Percentiles rank a stretch among this genome's conserved stretches.
phyloP scores from a whole-genome alignment of 495 filamentous ascomycete species.

The Lophiostoma macrostomum region DNA sequence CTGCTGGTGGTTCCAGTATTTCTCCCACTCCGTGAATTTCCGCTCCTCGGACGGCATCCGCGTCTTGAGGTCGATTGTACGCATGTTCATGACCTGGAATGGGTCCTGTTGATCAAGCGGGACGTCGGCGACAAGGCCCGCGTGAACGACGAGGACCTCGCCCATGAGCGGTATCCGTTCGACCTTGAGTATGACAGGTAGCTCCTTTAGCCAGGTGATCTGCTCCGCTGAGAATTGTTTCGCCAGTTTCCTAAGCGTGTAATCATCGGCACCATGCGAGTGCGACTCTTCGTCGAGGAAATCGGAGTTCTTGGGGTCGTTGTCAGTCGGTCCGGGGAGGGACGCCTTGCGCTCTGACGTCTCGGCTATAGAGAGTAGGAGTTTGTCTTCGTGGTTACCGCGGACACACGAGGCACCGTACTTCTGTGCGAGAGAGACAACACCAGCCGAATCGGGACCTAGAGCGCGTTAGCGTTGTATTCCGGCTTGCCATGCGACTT shows the following conservation, averaged over 20 bases:
- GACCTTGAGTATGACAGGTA: constrained; percentile 71
- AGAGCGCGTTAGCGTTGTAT: too few species aligned
- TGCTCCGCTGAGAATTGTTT: constrained; percentile 57
- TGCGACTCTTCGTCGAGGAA: constrained; percentile 37
- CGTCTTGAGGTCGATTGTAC: constrained; percentile 64
- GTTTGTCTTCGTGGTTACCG: constrained; percentile 89
- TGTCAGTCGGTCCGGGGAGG: constrained; percentile 18
- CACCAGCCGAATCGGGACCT: constrained; percentile 73
- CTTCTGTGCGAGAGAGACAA: constrained; percentile 68
- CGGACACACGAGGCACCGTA: constrained; percentile 74
- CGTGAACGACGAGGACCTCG: constrained; percentile 75
- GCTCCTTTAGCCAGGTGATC: constrained; percentile 63
- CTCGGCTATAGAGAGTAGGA: constrained; percentile 55
- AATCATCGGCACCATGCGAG: constrained; percentile 43
- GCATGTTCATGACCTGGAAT: constrained; percentile 85
- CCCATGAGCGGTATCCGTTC: constrained; percentile 56
- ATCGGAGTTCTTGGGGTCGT: constrained; percentile 12
- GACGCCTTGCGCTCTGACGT: constrained; percentile 26
- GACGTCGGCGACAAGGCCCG: constrained; percentile 73
- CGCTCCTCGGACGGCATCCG: constrained; percentile 57
- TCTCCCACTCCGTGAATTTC: constrained; percentile 64
- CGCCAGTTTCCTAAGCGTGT: constrained; percentile 49
- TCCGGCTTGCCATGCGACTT: not conserved
- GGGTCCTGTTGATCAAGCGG: constrained; percentile 72
- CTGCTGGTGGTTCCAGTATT: constrained; percentile 61